These are phyloP conservation scores for Tylopilus subfusipes DNA, from an alignment of 768 basidiomycete species.

Conservation along the genomic window DNA sequence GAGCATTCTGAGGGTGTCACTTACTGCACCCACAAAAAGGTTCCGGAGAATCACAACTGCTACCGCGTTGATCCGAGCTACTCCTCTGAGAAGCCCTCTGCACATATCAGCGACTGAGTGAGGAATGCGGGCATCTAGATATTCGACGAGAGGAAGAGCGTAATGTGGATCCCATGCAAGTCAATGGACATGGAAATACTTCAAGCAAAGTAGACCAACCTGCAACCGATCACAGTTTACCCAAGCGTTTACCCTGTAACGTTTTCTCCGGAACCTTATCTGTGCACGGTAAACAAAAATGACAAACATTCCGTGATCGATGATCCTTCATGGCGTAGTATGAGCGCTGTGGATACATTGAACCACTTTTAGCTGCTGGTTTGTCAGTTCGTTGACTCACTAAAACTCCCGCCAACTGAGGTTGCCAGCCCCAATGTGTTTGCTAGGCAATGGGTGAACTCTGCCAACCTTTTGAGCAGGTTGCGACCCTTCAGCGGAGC, in stretches of 20 bases:
- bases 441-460: not conserved
- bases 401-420: slow-evolving; percentile 2
- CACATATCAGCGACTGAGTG: not conserved
- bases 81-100: too few relatives aligned
- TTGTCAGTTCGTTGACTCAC: not conserved
- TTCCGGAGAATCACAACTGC: not conserved
- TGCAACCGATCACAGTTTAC: not conserved
- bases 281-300: not conserved
- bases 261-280: not conserved
- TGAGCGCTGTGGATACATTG: not conserved
- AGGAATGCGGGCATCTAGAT: not conserved
- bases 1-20: not conserved
- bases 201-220: not conserved
- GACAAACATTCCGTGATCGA: not conserved
- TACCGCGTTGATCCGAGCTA: not conserved
- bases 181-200: not conserved
- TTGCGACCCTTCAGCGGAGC: not conserved
- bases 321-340: not conserved
- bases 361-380: not conserved
- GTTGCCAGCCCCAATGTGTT: not conserved
- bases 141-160: not conserved
- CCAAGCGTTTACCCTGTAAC: not conserved
- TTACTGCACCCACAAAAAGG: not conserved
- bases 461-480: not conserved
- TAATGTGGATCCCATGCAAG: not conserved